These are phyloP conservation scores for Biscogniauxia marginata DNA, from an alignment of 2,329 filamentous ascomycete species.

Conservation along the genomic window DNA sequence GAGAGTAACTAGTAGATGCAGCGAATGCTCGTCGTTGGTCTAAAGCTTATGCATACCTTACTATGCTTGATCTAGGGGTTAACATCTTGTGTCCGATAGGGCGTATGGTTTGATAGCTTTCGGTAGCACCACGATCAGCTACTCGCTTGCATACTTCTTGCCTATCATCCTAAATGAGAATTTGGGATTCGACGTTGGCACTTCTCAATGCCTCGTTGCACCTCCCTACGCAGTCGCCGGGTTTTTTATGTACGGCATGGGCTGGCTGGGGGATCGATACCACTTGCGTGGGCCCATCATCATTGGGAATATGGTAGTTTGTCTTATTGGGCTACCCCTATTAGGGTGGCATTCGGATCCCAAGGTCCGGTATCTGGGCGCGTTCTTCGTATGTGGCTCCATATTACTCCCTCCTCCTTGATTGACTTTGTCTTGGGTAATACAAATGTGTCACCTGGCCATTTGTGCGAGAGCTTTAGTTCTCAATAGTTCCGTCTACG, in stretches of 20 bases:
- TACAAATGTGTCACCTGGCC: too few species aligned
- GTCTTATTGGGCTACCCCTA: constrained; percentile 68
- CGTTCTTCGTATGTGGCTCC: constrained; percentile 58
- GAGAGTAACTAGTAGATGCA: neutral
- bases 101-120: constrained; percentile 60
- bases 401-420: too few species aligned
- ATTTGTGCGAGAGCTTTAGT: too few species aligned
- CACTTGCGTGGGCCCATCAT: constrained; percentile 65
- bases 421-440: too few species aligned
- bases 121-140: constrained; percentile 68
- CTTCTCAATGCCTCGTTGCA: constrained; percentile 68
- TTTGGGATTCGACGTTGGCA: constrained; percentile 64
- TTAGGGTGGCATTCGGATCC: constrained; percentile 64
- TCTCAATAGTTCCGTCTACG: too few species aligned
- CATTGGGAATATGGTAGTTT: constrained; percentile 62
- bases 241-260: constrained; percentile 58
- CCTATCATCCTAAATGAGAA: constrained; percentile 66
- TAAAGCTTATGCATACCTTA: too few species aligned
- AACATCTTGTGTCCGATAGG: constrained; percentile 52
- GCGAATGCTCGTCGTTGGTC: neutral
- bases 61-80: neutral
- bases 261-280: constrained; percentile 66
- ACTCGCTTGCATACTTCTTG: constrained; percentile 76
- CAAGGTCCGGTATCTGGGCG: constrained; percentile 66
- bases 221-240: constrained; percentile 67